A percentile compares a stretch with the other conserved stretches of the same genome.
These are phyloP conservation scores for Penicillium freii DNA, from an alignment of 2,329 filamentous ascomycete species.

Conservation along the genomic window DNA sequence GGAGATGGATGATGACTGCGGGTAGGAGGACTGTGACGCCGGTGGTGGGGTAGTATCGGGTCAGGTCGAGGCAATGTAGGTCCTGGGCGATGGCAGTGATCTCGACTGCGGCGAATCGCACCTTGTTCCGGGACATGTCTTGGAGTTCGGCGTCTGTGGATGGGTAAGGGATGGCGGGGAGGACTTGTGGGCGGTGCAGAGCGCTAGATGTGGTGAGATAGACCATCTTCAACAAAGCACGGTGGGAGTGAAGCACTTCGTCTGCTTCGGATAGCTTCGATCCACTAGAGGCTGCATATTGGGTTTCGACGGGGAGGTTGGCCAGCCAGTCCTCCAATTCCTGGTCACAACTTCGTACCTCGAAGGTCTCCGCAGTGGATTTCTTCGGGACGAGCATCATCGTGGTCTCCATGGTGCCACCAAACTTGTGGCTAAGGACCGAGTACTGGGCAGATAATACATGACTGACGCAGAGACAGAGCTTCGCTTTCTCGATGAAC, in stretches of 20 bases:
- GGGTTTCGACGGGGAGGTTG: slow-evolving; percentile 68
- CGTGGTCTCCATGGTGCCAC: slow-evolving; percentile 67
- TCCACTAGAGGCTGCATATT: slow-evolving; percentile 65
- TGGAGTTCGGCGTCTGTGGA: slow-evolving; percentile 66
- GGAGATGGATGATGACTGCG: slow-evolving; percentile 87
- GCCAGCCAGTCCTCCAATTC: slow-evolving; percentile 76
- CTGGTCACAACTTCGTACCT: slow-evolving; percentile 74
- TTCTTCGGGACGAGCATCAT: slow-evolving; percentile 94
- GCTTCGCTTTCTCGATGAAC: slow-evolving; percentile 87
- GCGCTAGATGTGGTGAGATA: slow-evolving; percentile 91
- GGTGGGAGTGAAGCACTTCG: slow-evolving; percentile 63
- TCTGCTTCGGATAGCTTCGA: slow-evolving; percentile 51
- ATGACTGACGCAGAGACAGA: slow-evolving; percentile 84
- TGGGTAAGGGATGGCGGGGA: slow-evolving; percentile 66
- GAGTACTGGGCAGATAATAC: slow-evolving; percentile 91
- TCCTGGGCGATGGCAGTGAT: slow-evolving; percentile 82
- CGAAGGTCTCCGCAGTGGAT: slow-evolving; percentile 73
- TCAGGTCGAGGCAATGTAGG: slow-evolving; percentile 69
- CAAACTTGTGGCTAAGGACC: slow-evolving; percentile 77
- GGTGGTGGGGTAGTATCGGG: slow-evolving; percentile 79
- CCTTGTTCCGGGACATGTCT: slow-evolving; percentile 76
- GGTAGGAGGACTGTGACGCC: slow-evolving; percentile 88
- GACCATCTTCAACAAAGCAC: slow-evolving; percentile 87
- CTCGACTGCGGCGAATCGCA: slow-evolving; percentile 77
- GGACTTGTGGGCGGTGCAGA: slow-evolving; percentile 84